phyloP scores from a whole-genome alignment of 495 filamentous ascomycete genomes.

The Podospora tetraspora region DNA sequence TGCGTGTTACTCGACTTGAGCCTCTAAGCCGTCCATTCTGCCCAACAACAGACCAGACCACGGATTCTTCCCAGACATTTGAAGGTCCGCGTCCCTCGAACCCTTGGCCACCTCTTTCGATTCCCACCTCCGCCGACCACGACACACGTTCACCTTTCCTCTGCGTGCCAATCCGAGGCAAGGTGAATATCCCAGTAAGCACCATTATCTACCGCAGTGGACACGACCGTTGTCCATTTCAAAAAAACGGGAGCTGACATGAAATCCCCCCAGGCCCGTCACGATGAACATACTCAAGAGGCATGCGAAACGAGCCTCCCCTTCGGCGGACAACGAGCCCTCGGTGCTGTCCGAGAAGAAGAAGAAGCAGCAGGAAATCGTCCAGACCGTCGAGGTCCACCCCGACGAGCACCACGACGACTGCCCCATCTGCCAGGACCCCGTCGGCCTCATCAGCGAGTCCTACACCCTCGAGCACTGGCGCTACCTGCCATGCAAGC shows the following conservation, averaged over 20 bases:
- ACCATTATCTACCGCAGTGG: neutral
- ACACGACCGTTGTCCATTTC: neutral
- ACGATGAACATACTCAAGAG: neutral
- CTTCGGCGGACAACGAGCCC: constrained; percentile 10
- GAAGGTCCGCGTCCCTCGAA: neutral
- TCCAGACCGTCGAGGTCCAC: constrained; percentile 21
- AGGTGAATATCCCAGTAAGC: neutral
- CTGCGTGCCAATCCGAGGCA: neutral
- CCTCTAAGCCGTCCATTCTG: neutral
- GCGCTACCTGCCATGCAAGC: constrained; percentile 41
- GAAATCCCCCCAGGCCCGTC: neutral
- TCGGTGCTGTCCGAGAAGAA: constrained; percentile 14
- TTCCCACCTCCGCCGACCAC: neutral
- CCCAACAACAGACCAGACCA: neutral
- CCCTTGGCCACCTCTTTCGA: neutral
- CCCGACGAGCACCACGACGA: constrained; percentile 2
- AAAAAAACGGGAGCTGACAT: neutral
- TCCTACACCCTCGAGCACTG: constrained; percentile 39
- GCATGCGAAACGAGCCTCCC: constrained; percentile 7
- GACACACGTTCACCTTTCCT: neutral
- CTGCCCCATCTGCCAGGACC: constrained; percentile 44
- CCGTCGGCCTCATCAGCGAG: constrained; percentile 29
- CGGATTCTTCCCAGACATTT: neutral
- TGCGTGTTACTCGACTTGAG: neutral
- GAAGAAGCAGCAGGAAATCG: neutral